phyloP scores from a whole-genome alignment of 768 basidiomycete species.

The Suillus plorans region DNA sequence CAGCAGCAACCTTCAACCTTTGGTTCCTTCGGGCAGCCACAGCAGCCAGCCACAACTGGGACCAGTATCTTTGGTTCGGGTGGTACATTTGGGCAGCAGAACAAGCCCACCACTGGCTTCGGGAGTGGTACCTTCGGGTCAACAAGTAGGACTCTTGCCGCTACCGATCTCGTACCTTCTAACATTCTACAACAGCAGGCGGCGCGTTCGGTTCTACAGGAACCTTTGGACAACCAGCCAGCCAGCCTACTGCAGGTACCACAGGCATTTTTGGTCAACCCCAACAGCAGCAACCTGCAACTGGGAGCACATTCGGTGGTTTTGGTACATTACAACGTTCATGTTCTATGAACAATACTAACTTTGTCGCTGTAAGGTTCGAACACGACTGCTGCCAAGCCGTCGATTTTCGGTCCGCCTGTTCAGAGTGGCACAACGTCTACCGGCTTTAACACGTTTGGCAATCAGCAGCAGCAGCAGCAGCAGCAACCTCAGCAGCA shows the following conservation, averaged over 20 bases:
- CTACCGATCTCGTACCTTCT: neutral
- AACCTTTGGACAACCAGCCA: conserved; percentile 29
- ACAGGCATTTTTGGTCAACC: conserved; percentile 36
- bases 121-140: conserved; percentile 23
- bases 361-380: conserved; percentile 23
- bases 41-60: conserved; percentile 32
- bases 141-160: conserved; percentile 17
- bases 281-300: conserved; percentile 28
- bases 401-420: conserved; percentile 50
- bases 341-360: neutral
- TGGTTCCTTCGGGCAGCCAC: conserved; percentile 53
- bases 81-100: conserved; percentile 26
- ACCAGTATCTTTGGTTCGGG: conserved; percentile 33
- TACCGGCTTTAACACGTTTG: conserved; percentile 37
- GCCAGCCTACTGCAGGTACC: conserved; percentile 22
- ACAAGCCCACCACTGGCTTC: conserved; percentile 33
- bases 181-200: conserved; percentile 14
- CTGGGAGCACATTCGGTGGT: conserved; percentile 39
- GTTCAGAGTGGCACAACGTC: conserved; percentile 34
- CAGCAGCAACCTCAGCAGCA: conserved; percentile 19
- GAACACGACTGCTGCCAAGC: conserved; percentile 36
- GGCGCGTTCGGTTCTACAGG: conserved; percentile 19
- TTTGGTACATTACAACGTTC: conserved; percentile 29
- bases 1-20: conserved; percentile 41
- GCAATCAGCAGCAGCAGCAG: conserved; percentile 26